Evolutionary conservation across 306 rosid genomes (phyloP).

Genomic region (Quercus gilva): DNA sequence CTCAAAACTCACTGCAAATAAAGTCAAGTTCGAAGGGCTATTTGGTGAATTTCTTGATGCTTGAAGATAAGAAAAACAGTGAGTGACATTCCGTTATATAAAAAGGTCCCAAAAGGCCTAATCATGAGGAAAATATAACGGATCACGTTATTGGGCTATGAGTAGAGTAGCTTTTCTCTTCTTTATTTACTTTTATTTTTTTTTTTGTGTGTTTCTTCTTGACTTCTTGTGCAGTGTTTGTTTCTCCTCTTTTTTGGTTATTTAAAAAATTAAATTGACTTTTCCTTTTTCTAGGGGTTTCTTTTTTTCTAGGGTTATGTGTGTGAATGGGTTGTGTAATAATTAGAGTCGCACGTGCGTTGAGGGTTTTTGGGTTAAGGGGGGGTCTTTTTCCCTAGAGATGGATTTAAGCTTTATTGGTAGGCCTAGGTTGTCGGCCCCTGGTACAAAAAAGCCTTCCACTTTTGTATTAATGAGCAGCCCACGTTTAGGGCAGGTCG

Average conservation of each 20-base stretch:
- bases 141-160: constrained; percentile 64
- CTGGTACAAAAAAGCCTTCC: constrained; percentile 37
- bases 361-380: neutral
- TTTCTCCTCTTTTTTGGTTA: constrained; percentile 7
- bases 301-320: constrained; percentile 19
- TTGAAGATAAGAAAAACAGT: neutral
- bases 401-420: constrained; percentile 47
- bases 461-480: constrained; percentile 43
- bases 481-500: constrained; percentile 54
- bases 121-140: constrained; percentile 52
- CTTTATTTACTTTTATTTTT: too few species aligned
- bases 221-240: constrained; percentile 23
- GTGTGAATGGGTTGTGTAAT: constrained; percentile 48
- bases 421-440: constrained; percentile 66
- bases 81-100: constrained; percentile 47
- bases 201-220: constrained; percentile 1
- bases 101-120: constrained; percentile 3
- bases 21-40: neutral
- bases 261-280: constrained; percentile 35
- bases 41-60: neutral
- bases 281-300: constrained; percentile 28
- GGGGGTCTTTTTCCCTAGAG: neutral
- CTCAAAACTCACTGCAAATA: too few species aligned
- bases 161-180: constrained; percentile 1
- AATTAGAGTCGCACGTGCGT: constrained; percentile 83